Percentiles rank a stretch among this genome's conserved stretches.
phyloP scores from a whole-genome alignment of 495 filamentous ascomycete genomes.

The Penicillium paradoxum region DNA sequence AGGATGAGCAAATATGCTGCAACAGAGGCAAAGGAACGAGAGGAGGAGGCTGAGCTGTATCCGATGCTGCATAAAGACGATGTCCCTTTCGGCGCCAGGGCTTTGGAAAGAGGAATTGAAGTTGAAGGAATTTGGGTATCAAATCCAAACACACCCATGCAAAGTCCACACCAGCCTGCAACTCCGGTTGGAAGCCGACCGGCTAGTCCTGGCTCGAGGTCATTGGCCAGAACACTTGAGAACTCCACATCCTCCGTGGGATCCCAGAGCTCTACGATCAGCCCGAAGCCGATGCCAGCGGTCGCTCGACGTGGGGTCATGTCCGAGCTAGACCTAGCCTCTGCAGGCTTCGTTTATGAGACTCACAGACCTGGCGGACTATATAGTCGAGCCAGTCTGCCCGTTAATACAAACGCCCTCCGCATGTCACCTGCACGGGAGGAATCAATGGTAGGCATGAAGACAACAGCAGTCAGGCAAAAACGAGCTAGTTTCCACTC shows the following conservation, averaged over 20 bases:
- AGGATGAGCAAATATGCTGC: slow-evolving; percentile 59
- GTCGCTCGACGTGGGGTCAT: background rate
- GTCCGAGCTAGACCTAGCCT: slow-evolving; percentile 7
- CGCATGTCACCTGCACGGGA: slow-evolving; percentile 2
- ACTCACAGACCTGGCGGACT: slow-evolving; percentile 2
- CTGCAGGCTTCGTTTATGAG: slow-evolving; percentile 10
- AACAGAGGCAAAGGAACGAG: slow-evolving; percentile 60
- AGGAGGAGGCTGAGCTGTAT: slow-evolving; percentile 28
- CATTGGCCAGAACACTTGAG: background rate
- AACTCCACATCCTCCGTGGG: background rate
- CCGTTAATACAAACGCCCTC: background rate
- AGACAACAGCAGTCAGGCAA: background rate
- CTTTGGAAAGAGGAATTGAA: slow-evolving; percentile 78
- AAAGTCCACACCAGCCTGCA: slow-evolving; percentile 22
- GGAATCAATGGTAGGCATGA: slow-evolving; percentile 7
- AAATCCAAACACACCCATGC: slow-evolving; percentile 46
- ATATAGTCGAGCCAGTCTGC: slow-evolving; percentile 6
- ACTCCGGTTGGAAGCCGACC: slow-evolving; percentile 16
- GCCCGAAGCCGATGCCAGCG: background rate
- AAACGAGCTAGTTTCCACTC: slow-evolving; percentile 20
- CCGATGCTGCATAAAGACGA: slow-evolving; percentile 47
- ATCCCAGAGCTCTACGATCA: background rate
- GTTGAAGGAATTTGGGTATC: slow-evolving; percentile 90
- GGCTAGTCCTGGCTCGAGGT: slow-evolving; percentile 9
- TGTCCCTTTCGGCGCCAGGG: slow-evolving; percentile 84